These are phyloP conservation scores for Curvularia verruculosa DNA, from an alignment of 2,329 filamentous ascomycete genomes.

Conservation along the genomic window DNA sequence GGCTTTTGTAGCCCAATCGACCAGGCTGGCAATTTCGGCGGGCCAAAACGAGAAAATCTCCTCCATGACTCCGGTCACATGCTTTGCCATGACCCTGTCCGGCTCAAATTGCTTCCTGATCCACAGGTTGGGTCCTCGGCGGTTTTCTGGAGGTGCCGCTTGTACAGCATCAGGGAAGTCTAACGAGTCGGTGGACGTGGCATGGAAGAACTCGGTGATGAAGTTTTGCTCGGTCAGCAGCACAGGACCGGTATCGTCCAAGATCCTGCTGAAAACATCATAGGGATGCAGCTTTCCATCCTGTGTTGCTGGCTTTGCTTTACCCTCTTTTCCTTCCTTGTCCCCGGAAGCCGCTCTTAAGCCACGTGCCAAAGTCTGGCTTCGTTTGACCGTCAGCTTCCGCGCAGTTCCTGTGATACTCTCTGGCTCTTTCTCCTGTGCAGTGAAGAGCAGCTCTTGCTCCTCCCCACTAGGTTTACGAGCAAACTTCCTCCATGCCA, in stretches of 20 bases:
- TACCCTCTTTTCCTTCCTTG: conserved; percentile 57
- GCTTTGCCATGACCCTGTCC: conserved; percentile 82
- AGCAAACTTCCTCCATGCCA: conserved; percentile 79
- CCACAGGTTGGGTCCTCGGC: conserved; percentile 74
- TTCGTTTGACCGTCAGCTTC: conserved; percentile 92
- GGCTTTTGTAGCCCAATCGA: conserved; percentile 80
- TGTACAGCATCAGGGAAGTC: conserved; percentile 85
- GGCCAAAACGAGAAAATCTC: conserved; percentile 84
- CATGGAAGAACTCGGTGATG: conserved; percentile 94
- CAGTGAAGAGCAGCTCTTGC: conserved; percentile 83
- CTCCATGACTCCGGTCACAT: conserved; percentile 86
- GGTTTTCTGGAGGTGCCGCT: conserved; percentile 67
- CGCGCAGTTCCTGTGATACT: conserved; percentile 70
- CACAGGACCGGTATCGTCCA: conserved; percentile 82
- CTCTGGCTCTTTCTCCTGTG: conserved; percentile 87
- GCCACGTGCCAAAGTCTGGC: conserved; percentile 80
- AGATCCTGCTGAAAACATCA: conserved; percentile 78
- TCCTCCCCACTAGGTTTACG: conserved; percentile 79
- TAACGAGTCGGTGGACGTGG: conserved; percentile 78
- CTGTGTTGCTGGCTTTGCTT: conserved; percentile 61
- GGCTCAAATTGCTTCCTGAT: conserved; percentile 82
- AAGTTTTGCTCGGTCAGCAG: conserved; percentile 97
- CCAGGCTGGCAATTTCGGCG: conserved; percentile 75
- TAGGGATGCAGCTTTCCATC: conserved; percentile 74
- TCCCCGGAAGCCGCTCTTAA: conserved; percentile 72